Base-by-base conservation (phyloP, 192 early-diverging fungal genomes). In the Entomortierella lignicola region DNA sequence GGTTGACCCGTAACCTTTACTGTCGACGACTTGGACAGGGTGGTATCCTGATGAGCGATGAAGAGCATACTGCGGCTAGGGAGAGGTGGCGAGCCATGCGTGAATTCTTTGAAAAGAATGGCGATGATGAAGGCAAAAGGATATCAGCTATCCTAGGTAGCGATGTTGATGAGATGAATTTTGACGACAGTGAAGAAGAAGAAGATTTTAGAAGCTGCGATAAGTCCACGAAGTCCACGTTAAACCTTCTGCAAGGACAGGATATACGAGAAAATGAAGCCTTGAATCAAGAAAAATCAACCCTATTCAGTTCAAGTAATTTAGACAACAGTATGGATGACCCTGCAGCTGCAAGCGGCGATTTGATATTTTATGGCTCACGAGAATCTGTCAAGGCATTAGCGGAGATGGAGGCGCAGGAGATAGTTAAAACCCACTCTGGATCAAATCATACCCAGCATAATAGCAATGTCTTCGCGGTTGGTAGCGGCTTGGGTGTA, bases 1-100 rank as follows among this genome's bases (percentile, higher is more conserved):
- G 79, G 17, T 32, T 83, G n/a, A 50, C 77, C 18, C 60, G 69
- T 18, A 85, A 74, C 29, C 52, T 83, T 10, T 81, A 77, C 42
- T 73, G 72, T n/a, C 56, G 81, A 15, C 66, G 66, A 13, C 11
- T 44, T 29, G 55, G 77, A 56, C 61, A 69, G 15, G 56, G 71
- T 31, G 71, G 71, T 4, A 26, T 59, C 21, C 10, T 77, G 17
- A 23, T n/a, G 21, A 25, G 27, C 10, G 68, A 70, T 5, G 60
- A 48, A 8, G 80, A 69, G n/a, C 29, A 60, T 6, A 55, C 60
- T 20, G 66, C 65, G 25, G 59, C 71, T 2, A 67, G 60, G n/a
- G 15, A 15, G 1, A 61, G 75, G 41, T 69, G 69, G 80, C 34
- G 23, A 15, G 55, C 29, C 0, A 70, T 74, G 70, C 55, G 26